Evolutionary conservation across 768 basidiomycete species (phyloP).

Genomic region (Pleurotus ostreatus): DNA sequence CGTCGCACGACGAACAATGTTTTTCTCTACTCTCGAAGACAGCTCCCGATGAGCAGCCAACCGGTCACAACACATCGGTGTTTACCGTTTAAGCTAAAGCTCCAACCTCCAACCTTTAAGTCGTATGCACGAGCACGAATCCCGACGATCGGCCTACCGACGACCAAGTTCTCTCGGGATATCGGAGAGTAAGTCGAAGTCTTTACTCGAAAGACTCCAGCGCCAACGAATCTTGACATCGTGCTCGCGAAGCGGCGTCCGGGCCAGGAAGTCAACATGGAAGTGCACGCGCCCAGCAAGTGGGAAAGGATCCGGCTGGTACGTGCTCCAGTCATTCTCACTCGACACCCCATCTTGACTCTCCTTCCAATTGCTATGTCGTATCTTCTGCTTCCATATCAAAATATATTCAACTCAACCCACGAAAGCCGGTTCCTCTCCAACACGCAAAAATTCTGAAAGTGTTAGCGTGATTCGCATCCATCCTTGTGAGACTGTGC

Average conservation of each 20-base stretch:
- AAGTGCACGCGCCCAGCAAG: slow-evolving; percentile 90
- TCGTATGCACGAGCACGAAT: slow-evolving; percentile 64
- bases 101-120: slow-evolving; percentile 48
- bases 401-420: slow-evolving; percentile 49
- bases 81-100: slow-evolving; percentile 44
- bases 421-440: slow-evolving; percentile 67
- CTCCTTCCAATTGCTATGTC: slow-evolving; percentile 76
- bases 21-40: neutral
- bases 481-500: too few relatives aligned
- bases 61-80: slow-evolving; percentile 88
- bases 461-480: slow-evolving; percentile 82
- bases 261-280: slow-evolving; percentile 82
- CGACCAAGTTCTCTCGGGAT: slow-evolving; percentile 57
- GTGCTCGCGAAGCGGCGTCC: slow-evolving; percentile 90
- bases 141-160: slow-evolving; percentile 61
- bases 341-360: neutral
- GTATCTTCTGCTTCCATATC: slow-evolving; percentile 83
- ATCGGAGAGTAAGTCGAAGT: slow-evolving; percentile 75
- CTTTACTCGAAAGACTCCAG: slow-evolving; percentile 51
- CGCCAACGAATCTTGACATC: slow-evolving; percentile 74
- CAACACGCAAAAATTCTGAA: slow-evolving; percentile 77
- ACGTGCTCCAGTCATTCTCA: slow-evolving; percentile 18
- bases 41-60: slow-evolving; percentile 56
- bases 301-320: slow-evolving; percentile 95
- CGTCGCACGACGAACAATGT: too few relatives aligned